Base-by-base conservation (phyloP, 805 yeast species). In the Candida awuae region DNA sequence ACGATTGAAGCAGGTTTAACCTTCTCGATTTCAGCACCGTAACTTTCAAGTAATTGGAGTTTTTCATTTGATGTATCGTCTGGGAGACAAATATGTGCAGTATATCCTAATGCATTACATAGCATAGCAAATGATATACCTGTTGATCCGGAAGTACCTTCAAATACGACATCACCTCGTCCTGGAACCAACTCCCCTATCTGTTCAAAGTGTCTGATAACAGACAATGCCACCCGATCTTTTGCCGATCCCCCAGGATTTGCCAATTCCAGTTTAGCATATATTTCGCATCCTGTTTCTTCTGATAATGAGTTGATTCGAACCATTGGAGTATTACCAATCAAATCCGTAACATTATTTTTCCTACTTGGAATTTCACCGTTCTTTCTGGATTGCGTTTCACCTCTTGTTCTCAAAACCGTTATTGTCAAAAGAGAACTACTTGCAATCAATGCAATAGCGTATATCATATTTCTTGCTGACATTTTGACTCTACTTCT, bases 201-300 rank as follows among this genome's bases (percentile, higher is more conserved):
- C 5, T 49, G 39, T 54, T 85, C 95, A 40, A 82, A 83, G 17
- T 75, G 74, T 40, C 74, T 65, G 14, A 90, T 81, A 32, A 90
- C 81, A 4, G 92, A 85, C 16, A 84, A 62, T 0, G 97, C 97
- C 15, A 92, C 95, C 32, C 98, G 66, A 56, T 90, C 98, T 50
- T 90, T 90, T 4, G 97, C 95, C 36, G 94, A 82, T 0, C 97
- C 97, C 1, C 90, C 98, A 0, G 97, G 97, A 53, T 90, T 92
- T 45, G 70, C 59, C 39, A 85, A 63, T 58, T 90, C 98, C 44
- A 88, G 56, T 53, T 90, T 90, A 27, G 95, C 97, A 56, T 77
- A 84, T 4, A 90, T 75, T 30, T 82, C 79, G 53, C 90, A 80
- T 0, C 94, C 94, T 0, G 95, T 85, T 10, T 70, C 59, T 12